Conservation (phyloP, 1,284 basidiomycete genomes). For the Ustilago cynodontis region DNA sequence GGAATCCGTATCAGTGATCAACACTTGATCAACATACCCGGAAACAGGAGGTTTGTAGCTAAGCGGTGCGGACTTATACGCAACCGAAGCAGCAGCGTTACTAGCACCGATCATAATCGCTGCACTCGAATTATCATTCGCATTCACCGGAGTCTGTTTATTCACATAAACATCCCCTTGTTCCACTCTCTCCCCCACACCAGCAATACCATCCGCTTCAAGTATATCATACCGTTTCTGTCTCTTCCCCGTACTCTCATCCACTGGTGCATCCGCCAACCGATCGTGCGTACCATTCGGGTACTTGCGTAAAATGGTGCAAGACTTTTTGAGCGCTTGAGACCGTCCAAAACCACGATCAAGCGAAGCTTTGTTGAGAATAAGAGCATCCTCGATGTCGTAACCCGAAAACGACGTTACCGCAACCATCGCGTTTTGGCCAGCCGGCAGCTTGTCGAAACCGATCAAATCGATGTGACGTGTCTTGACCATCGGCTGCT, state of each 20-base stretch:
- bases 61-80: slow-evolving; percentile 74
- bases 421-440: slow-evolving; percentile 97
- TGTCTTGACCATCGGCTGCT: slow-evolving; percentile 99
- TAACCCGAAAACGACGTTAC: slow-evolving; percentile 99
- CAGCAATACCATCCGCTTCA: slow-evolving; percentile 90
- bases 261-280: slow-evolving; percentile 88
- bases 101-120: slow-evolving; percentile 47
- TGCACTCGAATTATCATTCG: slow-evolving; percentile 75
- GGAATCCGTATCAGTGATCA: slow-evolving; percentile 90
- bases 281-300: slow-evolving; percentile 98
- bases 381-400: slow-evolving; percentile 98
- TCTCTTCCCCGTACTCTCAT: slow-evolving; percentile 77
- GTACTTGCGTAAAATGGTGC: slow-evolving; percentile 93
- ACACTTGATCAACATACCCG: slow-evolving; percentile 95
- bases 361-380: slow-evolving; percentile 84
- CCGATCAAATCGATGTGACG: slow-evolving; percentile 90
- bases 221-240: slow-evolving; percentile 91
- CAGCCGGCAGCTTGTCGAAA: slow-evolving; percentile 95
- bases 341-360: slow-evolving; percentile 98
- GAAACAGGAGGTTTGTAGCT: slow-evolving; percentile 74
- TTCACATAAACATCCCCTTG: slow-evolving; percentile 96
- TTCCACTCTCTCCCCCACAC: slow-evolving; percentile 92
- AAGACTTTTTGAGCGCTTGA: slow-evolving; percentile 96
- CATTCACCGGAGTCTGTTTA: slow-evolving; percentile 93
- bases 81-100: slow-evolving; percentile 37